Conservation (phyloP, 2,329 filamentous ascomycete genomes). For the Trichoderma hamatum region DNA sequence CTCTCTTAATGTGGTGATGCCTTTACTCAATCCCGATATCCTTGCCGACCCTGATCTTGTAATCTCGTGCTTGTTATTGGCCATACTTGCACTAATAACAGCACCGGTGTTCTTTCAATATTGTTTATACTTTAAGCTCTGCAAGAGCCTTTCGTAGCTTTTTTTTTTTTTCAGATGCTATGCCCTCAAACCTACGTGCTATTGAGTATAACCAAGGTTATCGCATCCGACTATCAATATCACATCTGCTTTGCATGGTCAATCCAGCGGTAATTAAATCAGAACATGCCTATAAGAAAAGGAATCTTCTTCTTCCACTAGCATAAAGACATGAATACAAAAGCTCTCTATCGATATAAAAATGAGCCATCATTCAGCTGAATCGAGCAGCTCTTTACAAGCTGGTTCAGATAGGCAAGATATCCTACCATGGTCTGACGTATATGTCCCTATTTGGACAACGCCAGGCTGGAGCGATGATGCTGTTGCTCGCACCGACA, state of each 20-base stretch:
- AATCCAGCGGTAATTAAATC: no score
- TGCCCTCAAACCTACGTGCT: no score
- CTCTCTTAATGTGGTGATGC: background rate
- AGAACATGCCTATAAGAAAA: no score
- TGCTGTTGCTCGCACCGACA: no score
- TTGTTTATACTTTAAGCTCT: no score
- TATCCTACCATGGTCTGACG: background rate
- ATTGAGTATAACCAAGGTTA: no score
- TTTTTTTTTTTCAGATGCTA: no score
- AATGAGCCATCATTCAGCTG: background rate
- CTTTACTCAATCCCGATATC: background rate
- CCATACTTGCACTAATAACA: background rate
- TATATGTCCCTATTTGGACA: slow-evolving; percentile 36
- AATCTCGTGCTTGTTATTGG: background rate
- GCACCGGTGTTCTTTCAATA: no score
- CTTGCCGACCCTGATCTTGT: background rate
- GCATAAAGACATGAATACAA: background rate
- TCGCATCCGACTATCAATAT: no score
- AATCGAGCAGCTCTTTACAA: background rate
- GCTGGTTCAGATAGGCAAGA: background rate
- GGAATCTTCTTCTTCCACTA: background rate
- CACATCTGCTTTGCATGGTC: no score
- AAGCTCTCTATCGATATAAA: background rate
- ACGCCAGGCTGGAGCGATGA: slow-evolving; percentile 35
- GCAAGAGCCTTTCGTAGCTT: no score